These are phyloP conservation scores for Musa acuminata DNA, from an alignment of 176 grass and related monocot genomes.

Conservation along the genomic window DNA sequence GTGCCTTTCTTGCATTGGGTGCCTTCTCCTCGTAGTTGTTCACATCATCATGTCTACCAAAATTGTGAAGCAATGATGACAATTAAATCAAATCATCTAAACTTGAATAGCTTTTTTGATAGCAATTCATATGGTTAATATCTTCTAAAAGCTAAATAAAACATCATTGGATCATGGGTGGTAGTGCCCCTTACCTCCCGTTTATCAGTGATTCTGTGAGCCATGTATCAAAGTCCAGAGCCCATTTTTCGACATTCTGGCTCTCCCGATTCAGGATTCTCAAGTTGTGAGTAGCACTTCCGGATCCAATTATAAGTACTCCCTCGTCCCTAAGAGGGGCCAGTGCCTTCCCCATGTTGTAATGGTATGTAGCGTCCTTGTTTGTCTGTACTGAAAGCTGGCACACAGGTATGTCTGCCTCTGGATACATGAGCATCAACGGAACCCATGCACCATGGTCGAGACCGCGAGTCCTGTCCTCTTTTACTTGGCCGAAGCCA, in stretches of 20 bases:
- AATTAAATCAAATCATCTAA: not conserved
- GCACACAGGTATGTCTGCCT: conserved; percentile 66
- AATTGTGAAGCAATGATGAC: not conserved
- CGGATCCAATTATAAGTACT: conserved; percentile 71
- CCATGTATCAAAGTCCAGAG: conserved; percentile 65
- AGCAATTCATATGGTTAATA: too few species aligned
- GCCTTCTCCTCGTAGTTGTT: conserved; percentile 48
- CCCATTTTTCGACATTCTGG: conserved; percentile 34
- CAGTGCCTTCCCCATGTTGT: conserved; percentile 65
- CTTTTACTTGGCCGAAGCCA: conserved; percentile 50
- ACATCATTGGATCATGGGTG: too few species aligned
- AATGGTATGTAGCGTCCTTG: conserved; percentile 60
- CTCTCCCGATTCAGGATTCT: conserved; percentile 2
- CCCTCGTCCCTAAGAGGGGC: conserved; percentile 50
- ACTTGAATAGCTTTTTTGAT: not conserved
- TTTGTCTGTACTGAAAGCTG: conserved; percentile 59
- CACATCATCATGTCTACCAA: conserved; percentile 56
- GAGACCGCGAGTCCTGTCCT: conserved; percentile 48
- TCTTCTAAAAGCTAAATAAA: too few species aligned
- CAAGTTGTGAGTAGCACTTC: conserved; percentile 77
- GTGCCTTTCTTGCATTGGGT: conserved; percentile 50
- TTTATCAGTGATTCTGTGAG: conserved; percentile 54
- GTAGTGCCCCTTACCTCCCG: conserved; percentile 33
- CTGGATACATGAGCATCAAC: conserved; percentile 77
- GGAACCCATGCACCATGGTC: conserved; percentile 83